phyloP scores from a whole-genome alignment of 768 basidiomycete species.

The Lactarius tabidus region DNA sequence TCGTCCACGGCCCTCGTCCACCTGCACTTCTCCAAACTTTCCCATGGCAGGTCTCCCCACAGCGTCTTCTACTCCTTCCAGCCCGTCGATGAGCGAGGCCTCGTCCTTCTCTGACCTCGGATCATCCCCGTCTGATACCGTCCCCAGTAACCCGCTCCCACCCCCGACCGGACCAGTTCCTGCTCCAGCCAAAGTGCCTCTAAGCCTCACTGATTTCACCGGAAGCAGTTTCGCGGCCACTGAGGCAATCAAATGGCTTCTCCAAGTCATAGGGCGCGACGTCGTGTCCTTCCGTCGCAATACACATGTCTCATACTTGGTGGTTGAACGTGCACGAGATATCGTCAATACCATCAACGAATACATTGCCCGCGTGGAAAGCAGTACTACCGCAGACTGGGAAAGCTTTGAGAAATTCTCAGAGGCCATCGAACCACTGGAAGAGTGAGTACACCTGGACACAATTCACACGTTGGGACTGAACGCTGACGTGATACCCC shows the following conservation, averaged over 20 bases:
- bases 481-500: neutral
- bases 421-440: constrained; percentile 26
- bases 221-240: constrained; percentile 13
- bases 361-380: constrained; percentile 22
- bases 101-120: neutral
- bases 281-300: constrained; percentile 24
- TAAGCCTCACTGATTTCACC: constrained; percentile 6
- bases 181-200: neutral
- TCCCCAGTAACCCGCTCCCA: neutral
- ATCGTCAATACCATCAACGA: constrained; percentile 20
- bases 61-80: neutral
- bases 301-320: constrained; percentile 25
- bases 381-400: constrained; percentile 11
- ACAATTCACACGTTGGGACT: neutral
- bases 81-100: neutral
- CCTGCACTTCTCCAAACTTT: neutral
- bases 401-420: constrained; percentile 24
- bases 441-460: constrained; percentile 12
- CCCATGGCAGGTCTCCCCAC: neutral
- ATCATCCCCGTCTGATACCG: neutral
- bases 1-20: neutral
- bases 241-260: constrained; percentile 22
- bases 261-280: constrained; percentile 21
- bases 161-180: neutral
- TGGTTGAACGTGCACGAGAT: constrained; percentile 23